These are phyloP conservation scores for Fraxinus paxiana DNA, from an alignment of 305 asterid genomes.

Conservation along the genomic window DNA sequence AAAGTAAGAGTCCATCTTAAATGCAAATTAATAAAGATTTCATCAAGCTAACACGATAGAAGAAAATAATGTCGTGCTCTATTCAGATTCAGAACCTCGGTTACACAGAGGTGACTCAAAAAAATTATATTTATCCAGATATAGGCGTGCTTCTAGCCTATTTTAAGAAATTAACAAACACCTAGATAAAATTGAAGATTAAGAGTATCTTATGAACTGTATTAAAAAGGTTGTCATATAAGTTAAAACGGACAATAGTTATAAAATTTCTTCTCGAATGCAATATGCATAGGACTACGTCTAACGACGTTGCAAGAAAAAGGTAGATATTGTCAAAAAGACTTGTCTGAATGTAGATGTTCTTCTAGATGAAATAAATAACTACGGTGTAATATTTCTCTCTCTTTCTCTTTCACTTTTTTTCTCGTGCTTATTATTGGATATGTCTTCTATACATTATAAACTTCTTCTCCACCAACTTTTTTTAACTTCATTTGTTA, in stretches of 20 bases:
- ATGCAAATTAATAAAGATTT: neutral
- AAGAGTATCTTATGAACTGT: neutral
- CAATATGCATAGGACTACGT: neutral
- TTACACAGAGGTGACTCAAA: neutral
- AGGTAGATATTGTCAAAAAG: neutral
- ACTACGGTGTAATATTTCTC: no score
- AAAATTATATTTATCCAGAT: no score
- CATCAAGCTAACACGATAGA: neutral
- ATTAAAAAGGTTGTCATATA: neutral
- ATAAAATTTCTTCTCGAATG: neutral
- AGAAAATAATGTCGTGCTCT: neutral
- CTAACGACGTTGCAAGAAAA: neutral
- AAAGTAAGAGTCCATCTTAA: neutral
- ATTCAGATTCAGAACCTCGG: neutral
- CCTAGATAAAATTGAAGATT: neutral
- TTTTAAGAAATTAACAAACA: no score
- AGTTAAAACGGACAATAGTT: neutral
- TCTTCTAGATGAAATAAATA: neutral
- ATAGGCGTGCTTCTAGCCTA: neutral
- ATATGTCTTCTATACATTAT: neutral
- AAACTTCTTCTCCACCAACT: neutral
- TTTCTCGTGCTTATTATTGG: neutral
- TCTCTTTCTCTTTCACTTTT: no score
- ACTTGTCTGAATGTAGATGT: neutral
- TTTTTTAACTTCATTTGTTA: neutral